phyloP scores from a whole-genome alignment of 345 rosid species.

The Gossypium arboreum region DNA sequence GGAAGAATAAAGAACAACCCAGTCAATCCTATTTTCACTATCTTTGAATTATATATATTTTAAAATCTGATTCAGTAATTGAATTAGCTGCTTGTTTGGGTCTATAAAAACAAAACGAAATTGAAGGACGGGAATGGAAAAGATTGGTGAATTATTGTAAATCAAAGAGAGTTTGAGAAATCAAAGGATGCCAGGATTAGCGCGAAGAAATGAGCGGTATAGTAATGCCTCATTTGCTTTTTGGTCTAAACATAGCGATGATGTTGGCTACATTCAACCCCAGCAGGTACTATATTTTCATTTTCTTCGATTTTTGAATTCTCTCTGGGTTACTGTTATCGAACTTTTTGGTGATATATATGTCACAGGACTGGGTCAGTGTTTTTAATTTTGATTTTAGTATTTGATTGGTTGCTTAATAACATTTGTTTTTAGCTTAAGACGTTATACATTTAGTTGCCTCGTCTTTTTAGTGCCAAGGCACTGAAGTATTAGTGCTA shows the following conservation, averaged over 20 bases:
- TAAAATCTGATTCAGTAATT: too few relatives aligned
- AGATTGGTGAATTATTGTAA: conserved; percentile 22
- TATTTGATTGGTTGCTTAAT: neutral
- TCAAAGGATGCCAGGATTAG: conserved; percentile 72
- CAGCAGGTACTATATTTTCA: conserved; percentile 53
- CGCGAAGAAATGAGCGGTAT: conserved; percentile 57
- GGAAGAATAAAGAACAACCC: too few relatives aligned
- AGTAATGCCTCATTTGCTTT: conserved; percentile 51
- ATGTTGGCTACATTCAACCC: conserved; percentile 67
- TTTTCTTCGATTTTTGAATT: neutral
- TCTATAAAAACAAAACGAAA: conserved; percentile 6
- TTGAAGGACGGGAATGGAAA: conserved; percentile 26
- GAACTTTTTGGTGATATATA: neutral
- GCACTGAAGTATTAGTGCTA: conserved; percentile 8
- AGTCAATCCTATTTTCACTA: too few relatives aligned
- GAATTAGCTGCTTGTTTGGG: conserved; percentile 13
- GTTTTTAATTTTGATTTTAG: neutral
- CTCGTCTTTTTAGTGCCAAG: neutral
- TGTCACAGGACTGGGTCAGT: conserved; percentile 8
- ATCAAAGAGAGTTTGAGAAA: conserved; percentile 22
- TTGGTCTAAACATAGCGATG: conserved; percentile 71
- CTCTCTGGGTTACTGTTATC: neutral
- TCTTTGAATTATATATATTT: too few relatives aligned
- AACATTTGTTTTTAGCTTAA: neutral
- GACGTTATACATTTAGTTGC: neutral